A percentile compares a stretch with the other conserved stretches of the same genome.
Evolutionary conservation across 108 stramenopile genomes (phyloP).

Genomic region (Phaeodactylum tricornutum): DNA sequence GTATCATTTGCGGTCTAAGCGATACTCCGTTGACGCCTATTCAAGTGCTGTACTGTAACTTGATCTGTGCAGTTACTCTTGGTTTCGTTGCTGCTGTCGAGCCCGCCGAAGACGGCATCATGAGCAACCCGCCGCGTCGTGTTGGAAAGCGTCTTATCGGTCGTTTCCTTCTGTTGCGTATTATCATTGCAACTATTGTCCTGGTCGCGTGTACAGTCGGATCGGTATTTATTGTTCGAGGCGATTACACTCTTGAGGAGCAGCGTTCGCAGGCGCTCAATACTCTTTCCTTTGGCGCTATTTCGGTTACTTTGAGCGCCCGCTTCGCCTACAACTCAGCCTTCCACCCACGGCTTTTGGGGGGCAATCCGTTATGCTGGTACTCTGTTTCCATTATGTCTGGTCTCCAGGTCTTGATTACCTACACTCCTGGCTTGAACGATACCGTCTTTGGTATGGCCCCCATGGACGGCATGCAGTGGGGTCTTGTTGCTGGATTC

Average conservation of each 20-base stretch:
- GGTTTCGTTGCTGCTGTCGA: conserved; percentile 78
- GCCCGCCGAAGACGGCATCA: conserved; percentile 79
- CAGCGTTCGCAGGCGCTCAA: conserved; percentile 59
- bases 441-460: conserved; percentile 56
- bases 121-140: conserved; percentile 56
- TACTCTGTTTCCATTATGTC: conserved; percentile 41
- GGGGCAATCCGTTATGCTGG: conserved; percentile 45
- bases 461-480: conserved; percentile 57
- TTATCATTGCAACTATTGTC: conserved; percentile 47
- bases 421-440: conserved; percentile 77
- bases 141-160: conserved; percentile 80
- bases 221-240: conserved; percentile 25
- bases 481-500: conserved; percentile 37
- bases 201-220: conserved; percentile 48
- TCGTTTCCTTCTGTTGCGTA: conserved; percentile 74
- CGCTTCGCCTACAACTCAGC: conserved; percentile 64
- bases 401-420: conserved; percentile 46
- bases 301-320: conserved; percentile 61
- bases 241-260: conserved; percentile 13
- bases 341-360: conserved; percentile 39
- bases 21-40: conserved; percentile 58
- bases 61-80: conserved; percentile 82
- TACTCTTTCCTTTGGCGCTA: conserved; percentile 72
- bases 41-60: conserved; percentile 80
- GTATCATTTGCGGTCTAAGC: conserved; percentile 48